Base-by-base conservation (phyloP, 805 yeast genomes). In the Priceomyces fermenticarens region DNA sequence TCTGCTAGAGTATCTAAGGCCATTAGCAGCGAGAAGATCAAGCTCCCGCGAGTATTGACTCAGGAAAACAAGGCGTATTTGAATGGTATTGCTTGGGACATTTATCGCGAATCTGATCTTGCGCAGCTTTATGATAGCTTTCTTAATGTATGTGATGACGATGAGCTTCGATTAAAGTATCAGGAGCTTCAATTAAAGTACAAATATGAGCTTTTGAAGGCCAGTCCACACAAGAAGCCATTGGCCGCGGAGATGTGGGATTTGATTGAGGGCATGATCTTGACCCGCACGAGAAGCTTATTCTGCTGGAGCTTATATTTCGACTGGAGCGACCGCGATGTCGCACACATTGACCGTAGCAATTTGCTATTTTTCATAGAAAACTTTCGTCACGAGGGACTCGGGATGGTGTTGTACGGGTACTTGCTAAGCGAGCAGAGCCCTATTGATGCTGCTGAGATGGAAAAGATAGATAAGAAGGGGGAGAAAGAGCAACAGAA, bases 241-340 rank as follows among this genome's bases (percentile, higher is more conserved):
- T 51, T 74, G 20, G 65, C 66, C 8, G 50, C 52, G 1, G 72
- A 75, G 20, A 62, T 89, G 3, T 65, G 65, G 33, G 78, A 75
- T 8, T 71, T 80, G 73, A 78, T 80, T 0, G 81, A 79, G 10
- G 95, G 85, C 28, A 78, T 90, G 82, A 78, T 89, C 3, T 63
- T 83, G 11, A 78, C 91, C 11, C 75, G 78, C 30, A 77, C 83
- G 15, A 72, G 74, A 1, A 80, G 80, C 4, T 67, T 77, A 29
- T 64, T 75, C 25, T 87, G 89, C 1, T 90, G 96, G 96, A 70
- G 73, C 30, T 54, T 82, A 9, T 79, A 78, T 52, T 76, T 88
- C 42, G 93, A 89, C 47, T 85, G 91, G 84, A 49, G 66, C 17
- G 96, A 89, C 58, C 56, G 55, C 4, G 62, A 70, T 3, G 57